Base-by-base conservation (phyloP, 345 rosid species). In the Populus alba region DNA sequence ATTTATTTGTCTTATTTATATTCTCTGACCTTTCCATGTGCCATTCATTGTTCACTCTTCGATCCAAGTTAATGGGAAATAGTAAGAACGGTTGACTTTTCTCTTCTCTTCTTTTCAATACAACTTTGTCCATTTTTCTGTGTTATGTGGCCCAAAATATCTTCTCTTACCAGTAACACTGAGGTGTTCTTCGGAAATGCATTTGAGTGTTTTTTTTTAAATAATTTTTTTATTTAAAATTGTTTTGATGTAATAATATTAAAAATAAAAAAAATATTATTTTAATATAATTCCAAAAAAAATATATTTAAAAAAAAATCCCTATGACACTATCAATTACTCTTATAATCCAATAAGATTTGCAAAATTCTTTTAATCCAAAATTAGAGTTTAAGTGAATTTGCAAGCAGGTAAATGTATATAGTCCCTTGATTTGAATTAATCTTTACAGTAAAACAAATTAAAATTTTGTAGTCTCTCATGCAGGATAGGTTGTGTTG, bases 241-340 rank as follows among this genome's bases (percentile, higher is more conserved):
- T 33, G 0, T 33, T 33, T 33, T 33, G 6, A 4, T 33, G 5
- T 33, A 33, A 33, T 4, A 0, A 4, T 33, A 0, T 33, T 0
- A 33, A 33, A 33, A 4, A 4, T 4, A 33, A 33, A 4, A 3
- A 33, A 33, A 33, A 4, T 4, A 33, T 33, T 33, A 33, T 33
- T 33, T 33, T 33, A 0, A 33, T 33, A 33, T 33, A 33, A 33
- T 4, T 33, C 0, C 0, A 31, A 3, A 3, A 0, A 33, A 33
- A 2, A 3, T 33, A 3, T 33, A 29, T 4, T 33, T 33, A 0
- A 3, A 33, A 33, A 33, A 33, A 4, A 4, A 33, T 0, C 4
- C 0, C 0, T 4, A 33, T 33, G 5, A 33, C 0, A 33, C 0
- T 0, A 4, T 33, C 5, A 0, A 4, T 33, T 0, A 33, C 35